Evolutionary conservation across 148 eudicot genomes (phyloP).

Genomic region (Chenopodium formosanum): DNA sequence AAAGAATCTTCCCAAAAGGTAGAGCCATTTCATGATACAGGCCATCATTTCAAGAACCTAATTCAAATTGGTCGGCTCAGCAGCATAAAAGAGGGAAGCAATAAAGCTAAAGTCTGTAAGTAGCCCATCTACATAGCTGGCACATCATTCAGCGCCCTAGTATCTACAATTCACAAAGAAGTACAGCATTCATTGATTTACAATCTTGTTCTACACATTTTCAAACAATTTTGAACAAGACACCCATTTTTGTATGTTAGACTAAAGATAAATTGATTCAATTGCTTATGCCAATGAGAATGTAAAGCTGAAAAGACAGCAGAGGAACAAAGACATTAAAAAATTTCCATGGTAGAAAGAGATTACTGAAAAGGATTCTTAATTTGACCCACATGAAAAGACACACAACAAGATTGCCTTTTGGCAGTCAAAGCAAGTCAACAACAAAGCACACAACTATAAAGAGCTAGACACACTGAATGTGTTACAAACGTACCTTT

Average conservation of each 20-base stretch:
- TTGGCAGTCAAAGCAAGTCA: slow-evolving; percentile 13
- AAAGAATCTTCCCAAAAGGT: slow-evolving; percentile 64
- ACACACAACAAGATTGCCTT: slow-evolving; percentile 3
- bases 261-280: background rate
- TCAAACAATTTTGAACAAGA: background rate
- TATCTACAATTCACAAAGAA: background rate
- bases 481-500: slow-evolving; percentile 27
- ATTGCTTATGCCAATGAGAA: background rate
- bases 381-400: slow-evolving; percentile 10
- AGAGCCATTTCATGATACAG: slow-evolving; percentile 33
- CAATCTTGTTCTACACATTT: background rate
- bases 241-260: background rate
- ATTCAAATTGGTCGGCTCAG: slow-evolving; percentile 12
- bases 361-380: slow-evolving; percentile 13
- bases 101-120: slow-evolving; percentile 22
- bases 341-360: background rate
- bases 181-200: background rate
- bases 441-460: slow-evolving; percentile 5
- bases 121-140: slow-evolving; percentile 15
- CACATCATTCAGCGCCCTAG: slow-evolving; percentile 4
- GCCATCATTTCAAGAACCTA: slow-evolving; percentile 2
- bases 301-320: slow-evolving; percentile 4
- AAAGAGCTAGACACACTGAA: background rate
- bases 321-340: background rate
- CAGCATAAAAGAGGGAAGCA: slow-evolving; percentile 14